Percentiles rank a stretch among this genome's conserved stretches.
phyloP scores from a whole-genome alignment of 768 basidiomycete species.

The Tylopilus rubrobrunneus region DNA sequence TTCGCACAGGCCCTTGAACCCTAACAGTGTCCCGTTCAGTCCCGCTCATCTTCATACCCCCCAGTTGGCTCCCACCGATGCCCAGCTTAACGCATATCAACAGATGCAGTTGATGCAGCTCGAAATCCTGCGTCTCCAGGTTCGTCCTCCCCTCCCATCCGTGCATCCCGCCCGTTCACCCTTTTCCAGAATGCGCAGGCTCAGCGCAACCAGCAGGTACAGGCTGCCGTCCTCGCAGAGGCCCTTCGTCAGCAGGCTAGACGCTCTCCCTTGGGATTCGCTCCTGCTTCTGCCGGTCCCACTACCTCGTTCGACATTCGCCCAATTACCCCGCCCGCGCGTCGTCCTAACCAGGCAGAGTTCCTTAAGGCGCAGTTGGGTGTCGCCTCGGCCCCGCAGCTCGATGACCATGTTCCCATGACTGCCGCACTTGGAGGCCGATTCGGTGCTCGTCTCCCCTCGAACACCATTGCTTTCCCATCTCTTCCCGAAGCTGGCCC shows the following conservation, averaged over 20 bases:
- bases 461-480: slow-evolving; percentile 38
- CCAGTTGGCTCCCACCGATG: slow-evolving; percentile 34
- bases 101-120: slow-evolving; percentile 80
- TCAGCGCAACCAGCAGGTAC: slow-evolving; percentile 58
- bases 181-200: slow-evolving; percentile 55
- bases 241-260: slow-evolving; percentile 49
- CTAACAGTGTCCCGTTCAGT: slow-evolving; percentile 47
- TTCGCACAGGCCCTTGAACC: slow-evolving; percentile 47
- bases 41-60: slow-evolving; percentile 37
- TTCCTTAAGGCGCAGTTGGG: slow-evolving; percentile 60
- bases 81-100: slow-evolving; percentile 63
- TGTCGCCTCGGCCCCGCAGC: slow-evolving; percentile 25
- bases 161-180: slow-evolving; percentile 9
- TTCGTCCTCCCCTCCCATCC: slow-evolving; percentile 26
- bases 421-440: slow-evolving; percentile 74
- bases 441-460: slow-evolving; percentile 57
- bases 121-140: slow-evolving; percentile 80
- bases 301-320: slow-evolving; percentile 62
- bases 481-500: slow-evolving; percentile 46
- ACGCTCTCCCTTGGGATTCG: slow-evolving; percentile 23
- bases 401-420: slow-evolving; percentile 71
- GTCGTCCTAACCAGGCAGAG: slow-evolving; percentile 68
- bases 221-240: slow-evolving; percentile 65
- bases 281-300: slow-evolving; percentile 75
- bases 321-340: slow-evolving; percentile 53